phyloP scores from a whole-genome alignment of 305 asterid species.

The Fraxinus dipetala region DNA sequence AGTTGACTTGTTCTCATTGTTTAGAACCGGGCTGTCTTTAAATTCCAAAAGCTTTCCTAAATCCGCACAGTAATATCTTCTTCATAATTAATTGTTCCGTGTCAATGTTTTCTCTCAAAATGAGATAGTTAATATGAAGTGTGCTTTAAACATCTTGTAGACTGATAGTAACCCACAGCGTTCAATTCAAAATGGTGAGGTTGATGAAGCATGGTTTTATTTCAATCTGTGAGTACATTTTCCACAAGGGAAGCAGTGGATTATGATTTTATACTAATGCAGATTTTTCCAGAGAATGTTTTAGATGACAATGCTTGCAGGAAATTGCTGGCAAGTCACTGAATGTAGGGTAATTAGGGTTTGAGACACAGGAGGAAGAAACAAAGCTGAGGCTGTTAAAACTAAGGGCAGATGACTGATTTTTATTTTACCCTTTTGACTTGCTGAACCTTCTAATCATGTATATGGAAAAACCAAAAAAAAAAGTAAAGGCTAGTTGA shows the following conservation, averaged over 20 bases:
- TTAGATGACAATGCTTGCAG: not conserved
- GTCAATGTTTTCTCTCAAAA: conserved; percentile 18
- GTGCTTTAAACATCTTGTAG: not conserved
- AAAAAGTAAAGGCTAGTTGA: not conserved
- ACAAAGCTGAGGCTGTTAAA: conserved; percentile 14
- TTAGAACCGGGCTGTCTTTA: not conserved
- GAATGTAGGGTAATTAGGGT: conserved; percentile 7
- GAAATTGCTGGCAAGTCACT: conserved; percentile 3
- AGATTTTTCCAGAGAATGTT: not conserved
- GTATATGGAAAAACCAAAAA: not conserved
- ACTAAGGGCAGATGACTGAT: not conserved
- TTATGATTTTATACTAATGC: not conserved
- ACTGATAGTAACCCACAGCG: not conserved
- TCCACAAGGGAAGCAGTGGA: conserved; percentile 1
- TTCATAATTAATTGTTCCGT: not conserved
- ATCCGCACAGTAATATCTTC: conserved; percentile 10
- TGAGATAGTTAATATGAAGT: conserved; percentile 3
- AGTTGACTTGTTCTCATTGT: not conserved
- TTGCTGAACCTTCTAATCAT: not conserved
- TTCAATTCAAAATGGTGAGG: conserved; percentile 1
- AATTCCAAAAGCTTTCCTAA: not conserved
- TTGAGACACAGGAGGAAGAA: conserved; percentile 9
- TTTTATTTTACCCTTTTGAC: not conserved
- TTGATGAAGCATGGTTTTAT: not conserved
- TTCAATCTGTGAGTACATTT: not conserved